Evolutionary conservation across 805 yeast genomes (phyloP), one percentile per base, ranked within the genome.

Genomic region (Tetrapisispora iriomotensis): DNA sequence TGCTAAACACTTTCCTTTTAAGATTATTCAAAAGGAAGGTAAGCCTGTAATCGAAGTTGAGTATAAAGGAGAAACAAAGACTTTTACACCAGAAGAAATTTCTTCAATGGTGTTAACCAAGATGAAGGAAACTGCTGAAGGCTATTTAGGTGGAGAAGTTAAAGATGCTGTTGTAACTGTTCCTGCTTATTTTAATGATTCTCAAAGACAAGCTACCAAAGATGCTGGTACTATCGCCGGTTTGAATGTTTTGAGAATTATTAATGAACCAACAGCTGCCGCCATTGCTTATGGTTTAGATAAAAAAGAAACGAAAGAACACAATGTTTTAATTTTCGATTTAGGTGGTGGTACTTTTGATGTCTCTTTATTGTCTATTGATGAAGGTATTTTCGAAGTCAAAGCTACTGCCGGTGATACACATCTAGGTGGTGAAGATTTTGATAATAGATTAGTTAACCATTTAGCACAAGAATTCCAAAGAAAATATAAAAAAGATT

Each of bases 281-380:
- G 96, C 96, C 49, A 84, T 86, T 68, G 96, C 96, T 51, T 87
- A 87, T 72, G 96, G 96, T 70, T 75, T 88, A 48, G 90, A 82
- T 53, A 77, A 79, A 72, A 71, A 71, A 50, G 74, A 78, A 62
- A 75, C 75, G 64, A 78, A 77, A 58, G 94, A 83, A 72, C 82
- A 81, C 74, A 80, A 82, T 68, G 90, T 86, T 47, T 74, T 86
- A 61, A 86, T 86, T 60, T 86, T 86, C 74, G 96, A 86, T 70
- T 74, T 86, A 61, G 96, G 96, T 77, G 96, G 96, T 70, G 96
- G 96, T 75, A 86, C 96, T 60, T 86, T 86, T 70, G 96, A 86
- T 85, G 96, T 87, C 48, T 87, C 95, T 38, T 73, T 86, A 54
- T 74, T 86, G 59, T 78, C 84, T 64, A 85, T 86, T 64, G 90